Conservation (phyloP, 495 filamentous ascomycete species). For the Hypoxylon rickii region DNA sequence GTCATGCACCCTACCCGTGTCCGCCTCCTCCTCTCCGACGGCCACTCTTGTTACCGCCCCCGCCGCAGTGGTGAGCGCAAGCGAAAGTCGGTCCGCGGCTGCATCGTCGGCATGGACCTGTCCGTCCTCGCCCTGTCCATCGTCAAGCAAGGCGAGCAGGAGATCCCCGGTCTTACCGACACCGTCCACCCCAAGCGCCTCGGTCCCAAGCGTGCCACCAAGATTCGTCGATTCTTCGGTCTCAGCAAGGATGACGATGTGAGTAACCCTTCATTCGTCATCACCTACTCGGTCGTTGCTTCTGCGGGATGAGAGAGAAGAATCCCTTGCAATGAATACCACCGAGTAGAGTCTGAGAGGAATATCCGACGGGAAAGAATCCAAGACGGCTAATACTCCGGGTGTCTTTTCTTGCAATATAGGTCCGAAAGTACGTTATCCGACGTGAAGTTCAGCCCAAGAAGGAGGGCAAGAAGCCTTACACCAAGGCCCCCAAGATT, state of each 20-base stretch:
- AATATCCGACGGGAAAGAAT: conserved; percentile 21
- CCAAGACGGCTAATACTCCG: conserved; percentile 45
- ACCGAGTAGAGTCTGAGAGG: conserved; percentile 60
- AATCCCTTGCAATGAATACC: conserved; percentile 47
- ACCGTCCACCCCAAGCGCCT: conserved; percentile 96
- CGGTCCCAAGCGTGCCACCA: conserved; percentile 98
- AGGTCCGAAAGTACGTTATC: conserved; percentile 98
- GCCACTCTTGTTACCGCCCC: conserved; percentile 96
- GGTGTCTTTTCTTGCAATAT: conserved; percentile 40
- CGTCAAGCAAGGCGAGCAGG: conserved; percentile 94
- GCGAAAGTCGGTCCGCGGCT: conserved; percentile 96
- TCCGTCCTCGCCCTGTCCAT: conserved; percentile 89
- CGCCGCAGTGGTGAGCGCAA: conserved; percentile 97
- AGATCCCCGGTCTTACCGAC: conserved; percentile 95
- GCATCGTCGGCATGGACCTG: conserved; percentile 95
- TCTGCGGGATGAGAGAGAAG: conserved; percentile 49
- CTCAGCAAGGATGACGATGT: conserved; percentile 99
- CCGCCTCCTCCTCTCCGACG: conserved; percentile 87
- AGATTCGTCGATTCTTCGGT: conserved; percentile 98
- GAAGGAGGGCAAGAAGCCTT: conserved; percentile 92
- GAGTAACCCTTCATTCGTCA: conserved; percentile 63
- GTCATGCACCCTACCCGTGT: conserved; percentile 98
- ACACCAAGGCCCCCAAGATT: conserved; percentile 99
- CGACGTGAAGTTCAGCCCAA: conserved; percentile 95
- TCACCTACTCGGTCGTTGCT: conserved; percentile 58